Base-by-base conservation (phyloP, 1,284 basidiomycete genomes). In the Cystobasidiaceae sp. region DNA sequence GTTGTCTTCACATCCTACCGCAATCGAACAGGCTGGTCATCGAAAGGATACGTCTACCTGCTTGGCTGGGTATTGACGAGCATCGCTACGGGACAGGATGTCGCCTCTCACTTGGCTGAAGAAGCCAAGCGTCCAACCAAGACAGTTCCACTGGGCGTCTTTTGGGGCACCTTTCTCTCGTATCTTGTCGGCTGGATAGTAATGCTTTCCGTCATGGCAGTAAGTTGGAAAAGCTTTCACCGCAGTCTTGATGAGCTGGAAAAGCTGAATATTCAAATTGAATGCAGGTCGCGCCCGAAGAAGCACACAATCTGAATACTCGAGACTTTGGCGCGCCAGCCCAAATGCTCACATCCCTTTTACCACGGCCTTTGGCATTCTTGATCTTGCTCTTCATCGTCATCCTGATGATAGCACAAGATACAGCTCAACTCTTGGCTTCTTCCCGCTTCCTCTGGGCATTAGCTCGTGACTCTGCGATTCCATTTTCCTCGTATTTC, bases 381-480 rank as follows among this genome's bases (percentile, higher is more conserved):
- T 33, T 68, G 37, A 54, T 73, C 46, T 57, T 72, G 45, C 52
- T 70, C 33, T 56, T 73, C 23, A 65, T 74, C 32, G 62, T 73
- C 11, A 33, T 72, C 33, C 59, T 67, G 34, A 66, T 73, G 68
- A 43, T 68, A 33, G 64, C 70, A 27, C 73, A 74, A 41, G 69
- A 63, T 27, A 61, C 71, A 33, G 73, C 72, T 0, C 73, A 74
- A 37, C 68, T 74, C 11, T 67, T 73, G n/a, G 71, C 69, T 23
- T 71, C 70, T n/a, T 72, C 71, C 7, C 70, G 73, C 1, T 74
- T 69, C 61, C 68, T 70, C 33, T 74, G 69, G 68, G 72, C 73
- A 7, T 54, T 74, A 1, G 67, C 72, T 1, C 67, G 73, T 21
- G 73, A 74, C 37, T 69, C 67, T 4, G 73, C 73, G 11, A 39